Evolutionary conservation across 371 early-diverging fungal species (phyloP).

Genomic region (Apophysomyces trapeziformis): DNA sequence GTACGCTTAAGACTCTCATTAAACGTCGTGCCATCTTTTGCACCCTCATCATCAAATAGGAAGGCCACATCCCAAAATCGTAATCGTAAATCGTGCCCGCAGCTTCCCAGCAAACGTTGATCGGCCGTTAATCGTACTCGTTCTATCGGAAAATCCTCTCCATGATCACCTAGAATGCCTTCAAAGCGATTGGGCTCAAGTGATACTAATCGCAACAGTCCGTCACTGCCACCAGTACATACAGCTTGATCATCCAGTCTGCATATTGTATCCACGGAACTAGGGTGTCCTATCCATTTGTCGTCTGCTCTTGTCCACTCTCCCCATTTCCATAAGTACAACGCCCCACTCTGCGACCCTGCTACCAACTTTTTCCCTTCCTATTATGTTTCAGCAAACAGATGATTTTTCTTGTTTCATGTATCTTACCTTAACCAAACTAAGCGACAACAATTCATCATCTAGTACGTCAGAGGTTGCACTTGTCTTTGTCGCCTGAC

Average conservation of each 20-base stretch:
- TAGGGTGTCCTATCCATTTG: slow-evolving; percentile 90
- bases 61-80: slow-evolving; percentile 82
- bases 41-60: slow-evolving; percentile 41
- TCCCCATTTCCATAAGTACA: slow-evolving; percentile 75
- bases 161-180: slow-evolving; percentile 84
- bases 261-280: slow-evolving; percentile 80
- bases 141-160: slow-evolving; percentile 83
- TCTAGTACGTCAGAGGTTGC: slow-evolving; percentile 82
- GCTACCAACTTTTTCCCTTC: slow-evolving; percentile 78
- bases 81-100: slow-evolving; percentile 83
- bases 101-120: slow-evolving; percentile 69
- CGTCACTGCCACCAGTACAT: slow-evolving; percentile 89
- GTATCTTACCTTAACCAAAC: slow-evolving; percentile 62
- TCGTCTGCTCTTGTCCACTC: slow-evolving; percentile 87
- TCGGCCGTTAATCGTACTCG: slow-evolving; percentile 65
- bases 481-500: slow-evolving; percentile 66
- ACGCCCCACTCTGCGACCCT: slow-evolving; percentile 85
- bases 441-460: slow-evolving; percentile 85
- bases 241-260: slow-evolving; percentile 79
- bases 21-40: slow-evolving; percentile 3
- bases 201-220: slow-evolving; percentile 73
- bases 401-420: neutral
- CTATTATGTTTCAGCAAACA: slow-evolving; percentile 21
- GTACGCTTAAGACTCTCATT: neutral
- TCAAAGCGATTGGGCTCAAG: slow-evolving; percentile 81